A percentile compares a stretch with the other conserved stretches of the same genome.
Evolutionary conservation across 352 stramenopile species (phyloP).

Genomic region (Phytophthora colocasiae): DNA sequence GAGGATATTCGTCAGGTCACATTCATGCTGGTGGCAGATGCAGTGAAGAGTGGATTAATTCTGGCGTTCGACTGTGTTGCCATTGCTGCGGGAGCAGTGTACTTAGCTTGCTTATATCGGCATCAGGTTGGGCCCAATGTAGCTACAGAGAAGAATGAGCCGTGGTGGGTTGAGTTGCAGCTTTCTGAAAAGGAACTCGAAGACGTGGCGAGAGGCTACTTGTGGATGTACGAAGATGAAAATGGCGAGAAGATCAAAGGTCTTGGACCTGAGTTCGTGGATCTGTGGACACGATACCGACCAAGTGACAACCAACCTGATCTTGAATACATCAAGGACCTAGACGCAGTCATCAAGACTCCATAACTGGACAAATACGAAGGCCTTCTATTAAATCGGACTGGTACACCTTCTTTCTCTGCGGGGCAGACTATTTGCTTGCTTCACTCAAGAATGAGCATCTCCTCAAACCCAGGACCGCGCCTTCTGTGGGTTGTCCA

Average conservation of each 20-base stretch:
- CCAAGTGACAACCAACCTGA: constrained; percentile 65
- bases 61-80: constrained; percentile 61
- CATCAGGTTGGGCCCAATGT: constrained; percentile 62
- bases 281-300: constrained; percentile 61
- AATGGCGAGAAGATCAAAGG: constrained; percentile 34
- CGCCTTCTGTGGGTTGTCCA: constrained; percentile 60
- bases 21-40: constrained; percentile 68
- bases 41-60: constrained; percentile 59
- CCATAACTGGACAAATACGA: constrained; percentile 16
- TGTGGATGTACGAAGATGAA: constrained; percentile 77
- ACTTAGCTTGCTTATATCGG: constrained; percentile 74
- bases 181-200: constrained; percentile 60
- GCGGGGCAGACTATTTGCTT: too few species aligned
- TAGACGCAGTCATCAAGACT: constrained; percentile 61
- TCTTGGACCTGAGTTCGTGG: constrained; percentile 54
- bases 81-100: constrained; percentile 71
- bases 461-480: constrained; percentile 56
- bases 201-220: constrained; percentile 60
- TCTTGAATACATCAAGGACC: constrained; percentile 62
- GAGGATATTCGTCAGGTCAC: constrained; percentile 54
- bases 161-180: constrained; percentile 74
- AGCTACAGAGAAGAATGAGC: constrained; percentile 64
- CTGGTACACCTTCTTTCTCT: background rate
- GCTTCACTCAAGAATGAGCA: background rate
- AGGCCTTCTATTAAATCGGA: constrained; percentile 34